These are phyloP conservation scores for Agaricales sp. DNA, from an alignment of 1,284 basidiomycete genomes.

Conservation along the genomic window DNA sequence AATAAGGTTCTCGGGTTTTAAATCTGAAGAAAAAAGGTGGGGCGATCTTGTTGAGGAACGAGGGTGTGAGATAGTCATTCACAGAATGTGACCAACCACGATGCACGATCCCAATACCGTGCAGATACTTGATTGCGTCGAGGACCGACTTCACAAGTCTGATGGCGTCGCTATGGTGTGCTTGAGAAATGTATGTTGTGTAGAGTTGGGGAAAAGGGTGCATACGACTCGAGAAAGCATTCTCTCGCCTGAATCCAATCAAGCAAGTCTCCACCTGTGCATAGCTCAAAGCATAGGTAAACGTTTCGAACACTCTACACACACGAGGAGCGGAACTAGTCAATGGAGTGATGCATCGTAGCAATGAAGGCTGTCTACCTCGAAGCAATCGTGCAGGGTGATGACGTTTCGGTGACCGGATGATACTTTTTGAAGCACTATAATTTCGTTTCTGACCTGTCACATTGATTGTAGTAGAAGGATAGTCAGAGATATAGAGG, in stretches of 20 bases:
- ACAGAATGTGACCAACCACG: conserved; percentile 42
- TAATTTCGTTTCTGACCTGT: neutral
- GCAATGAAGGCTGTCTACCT: neutral
- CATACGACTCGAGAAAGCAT: neutral
- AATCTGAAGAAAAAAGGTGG: neutral
- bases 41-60: neutral
- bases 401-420: neutral
- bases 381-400: neutral
- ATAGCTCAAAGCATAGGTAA: neutral
- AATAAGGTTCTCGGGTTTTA: neutral
- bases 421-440: neutral
- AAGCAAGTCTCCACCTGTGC: neutral
- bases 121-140: conserved; percentile 85
- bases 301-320: neutral
- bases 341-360: neutral
- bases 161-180: conserved; percentile 79
- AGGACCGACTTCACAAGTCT: conserved; percentile 83
- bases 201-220: neutral
- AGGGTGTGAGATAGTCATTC: conserved; percentile 1
- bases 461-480: neutral
- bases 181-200: too few relatives aligned
- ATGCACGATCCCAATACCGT: conserved; percentile 90
- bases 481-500: neutral
- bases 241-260: neutral
- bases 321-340: neutral